These are phyloP conservation scores for Flaveria bidentis DNA, from an alignment of 129 eudicot species.

Conservation along the genomic window DNA sequence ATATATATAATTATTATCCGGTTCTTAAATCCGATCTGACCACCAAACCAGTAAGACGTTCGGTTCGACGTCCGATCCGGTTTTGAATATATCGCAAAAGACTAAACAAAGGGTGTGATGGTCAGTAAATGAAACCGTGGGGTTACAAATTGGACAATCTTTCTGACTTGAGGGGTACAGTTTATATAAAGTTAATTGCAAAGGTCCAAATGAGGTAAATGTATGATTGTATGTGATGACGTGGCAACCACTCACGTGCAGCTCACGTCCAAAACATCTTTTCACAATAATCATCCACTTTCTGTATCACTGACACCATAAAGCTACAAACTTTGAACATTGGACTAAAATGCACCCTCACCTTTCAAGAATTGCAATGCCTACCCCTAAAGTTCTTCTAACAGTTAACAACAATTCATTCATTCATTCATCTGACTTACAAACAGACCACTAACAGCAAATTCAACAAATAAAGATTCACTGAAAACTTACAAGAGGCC, in stretches of 20 bases:
- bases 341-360: constrained; percentile 18
- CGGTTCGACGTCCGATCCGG: too few relatives aligned
- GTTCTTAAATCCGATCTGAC: too few relatives aligned
- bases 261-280: constrained; percentile 38
- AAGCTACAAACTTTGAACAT: constrained; percentile 18
- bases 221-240: constrained; percentile 19
- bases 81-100: too few relatives aligned
- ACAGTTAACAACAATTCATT: constrained; percentile 35
- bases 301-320: constrained; percentile 31
- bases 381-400: constrained; percentile 11
- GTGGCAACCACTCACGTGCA: constrained; percentile 41
- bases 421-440: constrained; percentile 41
- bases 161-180: constrained; percentile 33
- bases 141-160: constrained; percentile 22
- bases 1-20: too few relatives aligned
- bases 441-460: constrained; percentile 37
- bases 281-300: constrained; percentile 31
- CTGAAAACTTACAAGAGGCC: constrained; percentile 53
- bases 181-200: constrained; percentile 38
- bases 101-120: constrained; percentile 10
- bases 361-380: constrained; percentile 22
- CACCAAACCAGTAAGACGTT: too few relatives aligned
- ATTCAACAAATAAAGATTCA: constrained; percentile 41
- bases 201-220: constrained; percentile 22
- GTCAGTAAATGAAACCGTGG: constrained; percentile 25